Evolutionary conservation across 2,329 filamentous ascomycete species (phyloP).

Genomic region (Ambrosiella xylebori): DNA sequence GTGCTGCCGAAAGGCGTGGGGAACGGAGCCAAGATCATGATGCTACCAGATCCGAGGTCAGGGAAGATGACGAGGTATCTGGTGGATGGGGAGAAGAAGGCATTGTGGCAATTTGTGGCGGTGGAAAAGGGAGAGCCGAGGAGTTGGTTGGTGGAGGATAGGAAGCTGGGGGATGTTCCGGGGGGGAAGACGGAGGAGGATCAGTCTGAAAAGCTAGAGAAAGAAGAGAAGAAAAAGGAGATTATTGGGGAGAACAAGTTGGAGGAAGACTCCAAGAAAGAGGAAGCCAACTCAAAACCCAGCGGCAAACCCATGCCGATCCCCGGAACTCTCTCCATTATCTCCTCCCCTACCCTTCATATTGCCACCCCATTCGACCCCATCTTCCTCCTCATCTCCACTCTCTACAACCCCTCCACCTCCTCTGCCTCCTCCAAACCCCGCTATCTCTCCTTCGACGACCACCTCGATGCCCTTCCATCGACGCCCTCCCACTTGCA

Average conservation of each 20-base stretch:
- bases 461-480: constrained; percentile 49
- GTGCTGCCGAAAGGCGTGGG: constrained; percentile 40
- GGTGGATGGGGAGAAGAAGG: constrained; percentile 37
- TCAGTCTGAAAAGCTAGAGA: background rate
- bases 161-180: constrained; percentile 39
- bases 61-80: constrained; percentile 40
- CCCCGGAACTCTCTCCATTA: constrained; percentile 2
- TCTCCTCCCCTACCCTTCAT: constrained; percentile 48
- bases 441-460: constrained; percentile 52
- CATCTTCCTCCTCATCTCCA: constrained; percentile 66
- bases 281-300: background rate
- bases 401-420: constrained; percentile 30
- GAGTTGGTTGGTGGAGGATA: constrained; percentile 41
- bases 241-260: background rate
- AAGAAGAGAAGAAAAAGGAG: background rate
- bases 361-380: constrained; percentile 73
- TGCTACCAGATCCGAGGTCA: constrained; percentile 41
- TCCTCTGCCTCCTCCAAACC: constrained; percentile 31
- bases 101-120: constrained; percentile 48
- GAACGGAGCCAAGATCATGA: constrained; percentile 38
- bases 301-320: background rate
- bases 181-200: constrained; percentile 23
- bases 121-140: constrained; percentile 33
- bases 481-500: constrained; percentile 39
- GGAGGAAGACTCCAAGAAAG: background rate